Conservation (phyloP, 257 asterid species). For the Oldenlandia corymbosa region DNA sequence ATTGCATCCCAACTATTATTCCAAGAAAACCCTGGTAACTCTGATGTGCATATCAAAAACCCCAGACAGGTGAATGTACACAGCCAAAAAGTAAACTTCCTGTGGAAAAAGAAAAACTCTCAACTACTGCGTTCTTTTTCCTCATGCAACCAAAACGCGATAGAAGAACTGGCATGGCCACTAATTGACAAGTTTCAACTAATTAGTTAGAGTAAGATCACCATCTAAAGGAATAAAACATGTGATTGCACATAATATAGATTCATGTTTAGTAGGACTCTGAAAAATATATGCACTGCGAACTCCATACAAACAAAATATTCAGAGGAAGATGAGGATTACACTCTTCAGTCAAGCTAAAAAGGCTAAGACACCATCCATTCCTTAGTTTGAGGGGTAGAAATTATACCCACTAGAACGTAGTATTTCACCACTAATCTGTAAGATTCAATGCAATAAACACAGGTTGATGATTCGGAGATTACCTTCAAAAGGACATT, state of each 20-base stretch:
- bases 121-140: neutral
- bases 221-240: neutral
- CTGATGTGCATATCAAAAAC: neutral
- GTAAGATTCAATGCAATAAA: neutral
- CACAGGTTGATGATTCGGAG: constrained; percentile 7
- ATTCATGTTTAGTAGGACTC: neutral
- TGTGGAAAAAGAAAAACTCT: neutral
- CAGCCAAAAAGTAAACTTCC: neutral
- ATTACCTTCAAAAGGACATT: constrained; percentile 71
- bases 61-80: neutral
- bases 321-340: neutral
- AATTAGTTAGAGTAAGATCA: neutral
- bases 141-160: neutral
- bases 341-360: neutral
- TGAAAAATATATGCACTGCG: neutral
- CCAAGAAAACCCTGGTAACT: neutral
- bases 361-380: neutral
- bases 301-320: neutral
- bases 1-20: neutral
- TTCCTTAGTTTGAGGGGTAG: neutral
- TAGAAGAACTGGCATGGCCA: neutral
- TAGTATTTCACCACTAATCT: neutral
- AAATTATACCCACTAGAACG: neutral
- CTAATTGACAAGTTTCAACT: neutral
- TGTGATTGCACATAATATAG: neutral